These are phyloP conservation scores for Arthrobotrys megalospora DNA, from an alignment of 2,329 filamentous ascomycete species.

Conservation along the genomic window DNA sequence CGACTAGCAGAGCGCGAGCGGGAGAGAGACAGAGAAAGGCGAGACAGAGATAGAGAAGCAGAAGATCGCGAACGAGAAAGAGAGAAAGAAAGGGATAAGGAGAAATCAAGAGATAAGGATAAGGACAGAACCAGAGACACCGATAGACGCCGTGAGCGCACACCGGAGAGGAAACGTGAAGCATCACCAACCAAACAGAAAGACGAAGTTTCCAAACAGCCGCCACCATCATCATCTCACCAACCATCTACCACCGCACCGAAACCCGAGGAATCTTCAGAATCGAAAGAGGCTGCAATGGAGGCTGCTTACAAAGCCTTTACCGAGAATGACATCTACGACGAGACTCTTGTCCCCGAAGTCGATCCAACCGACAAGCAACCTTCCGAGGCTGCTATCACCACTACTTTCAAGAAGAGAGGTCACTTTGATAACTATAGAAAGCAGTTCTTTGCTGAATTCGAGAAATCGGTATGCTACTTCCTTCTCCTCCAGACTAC, in stretches of 20 bases:
- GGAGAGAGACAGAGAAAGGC: conserved; percentile 39
- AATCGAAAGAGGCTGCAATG: conserved; percentile 17
- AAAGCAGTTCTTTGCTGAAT: conserved; percentile 45
- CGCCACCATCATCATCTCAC: conserved; percentile 3
- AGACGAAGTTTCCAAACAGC: conserved; percentile 37
- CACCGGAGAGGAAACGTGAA: conserved; percentile 43
- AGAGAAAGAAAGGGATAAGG: conserved; percentile 37
- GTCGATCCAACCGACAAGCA: conserved; percentile 44
- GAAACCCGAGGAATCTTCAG: conserved; percentile 10
- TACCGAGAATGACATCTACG: conserved; percentile 4
- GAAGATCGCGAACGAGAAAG: conserved; percentile 37
- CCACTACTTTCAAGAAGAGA: conserved; percentile 57
- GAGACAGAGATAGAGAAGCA: conserved; percentile 39
- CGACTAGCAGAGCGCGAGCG: conserved; percentile 46
- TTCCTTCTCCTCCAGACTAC: neutral
- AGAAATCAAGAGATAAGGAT: conserved; percentile 33
- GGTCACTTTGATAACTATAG: conserved; percentile 55
- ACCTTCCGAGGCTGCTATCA: conserved; percentile 43
- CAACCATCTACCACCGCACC: neutral
- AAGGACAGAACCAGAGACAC: conserved; percentile 37
- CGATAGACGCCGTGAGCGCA: conserved; percentile 35
- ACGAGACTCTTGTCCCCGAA: conserved; percentile 29
- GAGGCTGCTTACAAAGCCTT: neutral
- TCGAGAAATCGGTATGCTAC: conserved; percentile 56
- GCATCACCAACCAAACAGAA: conserved; percentile 31